phyloP scores from a whole-genome alignment of 768 basidiomycete species.

The Postia placenta region DNA sequence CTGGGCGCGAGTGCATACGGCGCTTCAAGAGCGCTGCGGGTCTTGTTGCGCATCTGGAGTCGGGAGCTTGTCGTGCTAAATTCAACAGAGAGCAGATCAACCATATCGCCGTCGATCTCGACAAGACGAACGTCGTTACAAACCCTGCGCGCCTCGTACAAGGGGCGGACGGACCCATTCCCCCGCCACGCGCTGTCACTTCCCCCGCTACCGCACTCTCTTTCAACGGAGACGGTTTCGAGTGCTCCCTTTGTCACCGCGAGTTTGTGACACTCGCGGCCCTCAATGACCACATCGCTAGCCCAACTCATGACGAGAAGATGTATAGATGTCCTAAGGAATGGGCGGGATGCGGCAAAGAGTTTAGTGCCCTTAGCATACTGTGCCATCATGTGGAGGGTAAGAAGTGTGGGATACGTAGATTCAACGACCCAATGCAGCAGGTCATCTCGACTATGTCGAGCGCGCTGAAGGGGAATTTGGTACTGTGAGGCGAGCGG shows the following conservation, averaged over 20 bases:
- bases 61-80: conserved; percentile 49
- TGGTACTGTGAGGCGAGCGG: no score
- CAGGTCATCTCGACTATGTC: no score
- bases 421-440: no score
- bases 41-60: conserved; percentile 58
- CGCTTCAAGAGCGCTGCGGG: conserved; percentile 49
- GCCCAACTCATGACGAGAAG: conserved; percentile 49
- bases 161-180: neutral
- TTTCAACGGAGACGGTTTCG: conserved; percentile 41
- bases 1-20: conserved; percentile 35
- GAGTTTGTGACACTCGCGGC: conserved; percentile 32
- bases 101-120: conserved; percentile 35
- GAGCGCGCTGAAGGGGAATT: no score
- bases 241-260: conserved; percentile 59
- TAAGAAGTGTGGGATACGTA: no score
- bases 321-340: conserved; percentile 52
- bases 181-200: conserved; percentile 23
- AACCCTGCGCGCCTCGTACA: conserved; percentile 42
- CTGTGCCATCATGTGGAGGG: no score
- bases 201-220: conserved; percentile 31
- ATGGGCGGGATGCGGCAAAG: no score
- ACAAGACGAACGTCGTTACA: conserved; percentile 46
- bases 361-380: no score
- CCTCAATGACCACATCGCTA: conserved; percentile 60
- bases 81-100: conserved; percentile 34